Base-by-base conservation (phyloP, 1,139 yeast genomes). In the Yamadazyma membranifaciens region DNA sequence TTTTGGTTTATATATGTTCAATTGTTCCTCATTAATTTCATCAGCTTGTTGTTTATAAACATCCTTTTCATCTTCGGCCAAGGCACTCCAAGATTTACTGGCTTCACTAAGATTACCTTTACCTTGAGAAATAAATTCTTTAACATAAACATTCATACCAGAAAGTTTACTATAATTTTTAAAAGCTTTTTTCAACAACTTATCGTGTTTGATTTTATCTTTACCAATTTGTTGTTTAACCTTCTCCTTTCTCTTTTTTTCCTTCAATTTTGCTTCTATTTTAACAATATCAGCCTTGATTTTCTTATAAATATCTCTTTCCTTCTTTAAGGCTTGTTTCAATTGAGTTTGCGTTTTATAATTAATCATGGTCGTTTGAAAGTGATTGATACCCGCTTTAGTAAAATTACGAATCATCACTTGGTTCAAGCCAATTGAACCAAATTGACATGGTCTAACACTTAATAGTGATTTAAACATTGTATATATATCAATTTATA, bases 71-170 rank as follows among this genome's bases (percentile, higher is more conserved):
- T 41, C 45, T 3, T 51, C 59, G 10, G 62, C 30, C 24, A 55
- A 46, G 4, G 29, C 13, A 2, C 37, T 36, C 47, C 54, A 47
- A 30, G 34, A 17, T 16, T 42, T 33, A 31, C 39, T 25, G 9
- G 46, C 38, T 7, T 36, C 39, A 11, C 39, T 30, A 24, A 48
- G 27, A 24, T 34, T 24, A 27, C 39, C 38, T 7, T 41, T 43
- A 32, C 49, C 54, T 36, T 54, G 29, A 22, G 30, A 9, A 6
- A 31, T 15, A 16, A 11, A 25, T 17, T 38, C 59, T 46, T 60
- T 66, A 40, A 66, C 48, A 41, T 44, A 68, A 40, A 54, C 49
- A 33, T 64, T 63, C 54, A 59, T 63, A 7, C 62, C 61, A 13
- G 63, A 51, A 33, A 65, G 42, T 38, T 47, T 56, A 39, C 64